phyloP scores from a whole-genome alignment of 1,139 yeast genomes.

The Geotrichum bryndzae region DNA sequence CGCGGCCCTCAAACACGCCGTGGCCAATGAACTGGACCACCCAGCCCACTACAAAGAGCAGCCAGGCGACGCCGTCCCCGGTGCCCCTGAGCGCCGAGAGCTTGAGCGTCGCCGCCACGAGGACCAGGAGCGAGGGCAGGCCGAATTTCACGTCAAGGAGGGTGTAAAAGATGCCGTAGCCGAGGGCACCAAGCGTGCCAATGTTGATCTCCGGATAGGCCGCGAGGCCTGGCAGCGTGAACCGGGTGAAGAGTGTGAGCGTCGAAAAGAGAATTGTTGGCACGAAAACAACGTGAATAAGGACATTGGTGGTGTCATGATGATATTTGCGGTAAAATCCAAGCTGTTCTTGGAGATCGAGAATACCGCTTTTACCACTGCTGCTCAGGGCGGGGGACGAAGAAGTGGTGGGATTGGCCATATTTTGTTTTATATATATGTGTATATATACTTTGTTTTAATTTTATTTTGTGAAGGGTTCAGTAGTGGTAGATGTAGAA shows the following conservation, averaged over 20 bases:
- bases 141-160: slow-evolving; percentile 42
- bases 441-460: background rate
- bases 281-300: slow-evolving; percentile 72
- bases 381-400: background rate
- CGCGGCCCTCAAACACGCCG: slow-evolving; percentile 69
- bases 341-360: slow-evolving; percentile 58
- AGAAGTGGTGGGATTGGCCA: background rate
- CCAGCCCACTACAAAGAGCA: slow-evolving; percentile 59
- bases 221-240: slow-evolving; percentile 22
- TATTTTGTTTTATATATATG: background rate
- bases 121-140: slow-evolving; percentile 34
- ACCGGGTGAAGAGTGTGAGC: slow-evolving; percentile 39
- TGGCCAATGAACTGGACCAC: slow-evolving; percentile 86
- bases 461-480: background rate
- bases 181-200: slow-evolving; percentile 38
- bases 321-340: slow-evolving; percentile 84
- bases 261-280: slow-evolving; percentile 66
- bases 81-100: slow-evolving; percentile 21
- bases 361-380: background rate
- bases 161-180: slow-evolving; percentile 43
- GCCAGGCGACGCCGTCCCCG: slow-evolving; percentile 36
- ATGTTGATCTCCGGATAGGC: slow-evolving; percentile 39
- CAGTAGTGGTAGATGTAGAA: background rate
- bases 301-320: slow-evolving; percentile 57
- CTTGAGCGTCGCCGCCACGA: slow-evolving; percentile 24